Base-by-base conservation (phyloP, 768 basidiomycete species). In the Tylopilus sp. region DNA sequence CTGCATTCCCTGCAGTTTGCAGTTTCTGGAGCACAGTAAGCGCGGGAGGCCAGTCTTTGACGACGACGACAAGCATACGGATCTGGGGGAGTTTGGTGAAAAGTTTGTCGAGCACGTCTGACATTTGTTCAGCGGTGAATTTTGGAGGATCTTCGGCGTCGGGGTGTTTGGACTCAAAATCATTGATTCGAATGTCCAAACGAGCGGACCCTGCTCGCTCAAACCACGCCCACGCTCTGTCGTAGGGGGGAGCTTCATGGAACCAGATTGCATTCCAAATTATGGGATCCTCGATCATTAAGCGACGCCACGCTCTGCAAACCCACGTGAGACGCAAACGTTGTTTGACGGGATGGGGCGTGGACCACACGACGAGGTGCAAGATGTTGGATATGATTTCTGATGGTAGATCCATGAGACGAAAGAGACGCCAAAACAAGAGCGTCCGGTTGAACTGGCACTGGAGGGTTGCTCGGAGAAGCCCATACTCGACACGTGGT, bases 211-310 rank as follows among this genome's bases (percentile, higher is more conserved):
- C 79, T 3, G 85, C 77, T 47, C 86, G 73, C 18, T 79, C 71
- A 50, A 88, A 70, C 75, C 80, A 86, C 41, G 75, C 69, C 49
- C 76, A 69, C 6, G 85, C 79, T 28, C 79, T 76, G 15, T 73
- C 64, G 56, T 78, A 81, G 13, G 76, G 71, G 42, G 78, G 72
- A 13, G 58, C 49, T 38, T 83, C 81, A 44, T 74, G 73, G 62
- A 87, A 84, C 78, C 78, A 83, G 50, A 89, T 74, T 17, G 80
- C 79, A 57, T 78, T 85, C 84, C 84, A 86, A 26, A 85, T 53
- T 17, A 76, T 79, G 1, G 73, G 58, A 57, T 85, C 79, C 20
- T 63, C 64, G 30, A 78, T 64, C 47, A 77, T 76, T 17, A 77
- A 62, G 28, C 64, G 65, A 47, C 84, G 75, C 83, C 83, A 83